Evolutionary conservation across 2,329 filamentous ascomycete species (phyloP).

Genomic region (Gaeumannomyces tritici): DNA sequence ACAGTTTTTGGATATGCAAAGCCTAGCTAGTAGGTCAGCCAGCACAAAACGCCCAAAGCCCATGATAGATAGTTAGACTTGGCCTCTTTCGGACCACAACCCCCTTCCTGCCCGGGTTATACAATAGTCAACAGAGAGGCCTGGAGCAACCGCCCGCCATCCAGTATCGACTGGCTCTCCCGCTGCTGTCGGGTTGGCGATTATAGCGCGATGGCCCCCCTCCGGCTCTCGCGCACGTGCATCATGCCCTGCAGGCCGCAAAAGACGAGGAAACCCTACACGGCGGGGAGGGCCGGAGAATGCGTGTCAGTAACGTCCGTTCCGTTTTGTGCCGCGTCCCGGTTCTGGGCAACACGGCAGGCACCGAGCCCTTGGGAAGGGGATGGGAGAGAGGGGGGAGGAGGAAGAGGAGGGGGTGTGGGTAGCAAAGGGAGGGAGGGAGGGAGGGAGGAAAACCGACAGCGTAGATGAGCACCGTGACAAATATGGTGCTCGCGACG

Average conservation of each 20-base stretch:
- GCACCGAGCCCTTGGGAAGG: too few species aligned
- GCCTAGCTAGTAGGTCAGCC: not conserved
- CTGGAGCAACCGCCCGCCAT: not conserved
- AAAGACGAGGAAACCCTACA: conserved; percentile 85
- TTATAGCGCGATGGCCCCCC: conserved; percentile 72
- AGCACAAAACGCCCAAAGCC: not conserved
- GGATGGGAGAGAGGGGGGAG: not conserved
- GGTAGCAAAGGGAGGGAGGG: too few species aligned
- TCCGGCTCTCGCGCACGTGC: conserved; percentile 71
- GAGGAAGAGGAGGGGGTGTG: too few species aligned
- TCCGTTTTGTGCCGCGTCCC: too few species aligned
- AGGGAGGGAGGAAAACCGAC: conserved; percentile 44
- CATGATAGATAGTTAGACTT: not conserved
- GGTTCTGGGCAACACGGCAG: too few species aligned
- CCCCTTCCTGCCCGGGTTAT: not conserved
- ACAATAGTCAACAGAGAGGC: not conserved
- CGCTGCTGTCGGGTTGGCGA: not conserved
- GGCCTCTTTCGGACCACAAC: not conserved
- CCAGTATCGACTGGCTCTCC: not conserved
- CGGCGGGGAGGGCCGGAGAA: not conserved
- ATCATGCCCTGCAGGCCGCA: conserved; percentile 83
- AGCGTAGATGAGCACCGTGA: conserved; percentile 77
- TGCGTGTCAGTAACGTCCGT: not conserved
- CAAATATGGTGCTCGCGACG: conserved; percentile 78
- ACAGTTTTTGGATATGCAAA: not conserved